Conservation (phyloP, 2,329 filamentous ascomycete species). For the Sporothrix globosa region DNA sequence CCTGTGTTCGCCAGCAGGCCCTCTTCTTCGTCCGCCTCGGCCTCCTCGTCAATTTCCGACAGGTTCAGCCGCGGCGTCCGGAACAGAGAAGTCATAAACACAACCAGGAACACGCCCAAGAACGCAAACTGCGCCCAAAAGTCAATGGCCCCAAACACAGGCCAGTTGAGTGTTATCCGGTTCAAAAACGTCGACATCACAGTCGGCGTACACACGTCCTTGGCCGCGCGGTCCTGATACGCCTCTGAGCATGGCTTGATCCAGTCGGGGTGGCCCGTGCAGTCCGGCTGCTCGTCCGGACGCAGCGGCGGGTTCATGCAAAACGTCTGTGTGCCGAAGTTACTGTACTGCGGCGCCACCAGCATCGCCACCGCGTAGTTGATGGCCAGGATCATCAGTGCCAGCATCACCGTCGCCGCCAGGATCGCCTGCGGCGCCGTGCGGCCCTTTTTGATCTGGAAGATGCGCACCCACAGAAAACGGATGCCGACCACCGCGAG, state of each 20-base stretch:
- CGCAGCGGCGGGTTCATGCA: slow-evolving; percentile 72
- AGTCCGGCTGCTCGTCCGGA: slow-evolving; percentile 72
- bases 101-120: slow-evolving; percentile 77
- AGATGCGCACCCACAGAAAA: slow-evolving; percentile 93
- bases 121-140: slow-evolving; percentile 98
- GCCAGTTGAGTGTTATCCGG: slow-evolving; percentile 88
- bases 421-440: slow-evolving; percentile 91
- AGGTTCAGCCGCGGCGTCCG: slow-evolving; percentile 77
- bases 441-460: slow-evolving; percentile 84
- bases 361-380: slow-evolving; percentile 94
- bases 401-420: slow-evolving; percentile 86
- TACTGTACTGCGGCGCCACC: slow-evolving; percentile 93
- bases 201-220: slow-evolving; percentile 84
- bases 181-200: slow-evolving; percentile 93
- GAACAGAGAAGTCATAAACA: slow-evolving; percentile 79
- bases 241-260: slow-evolving; percentile 82
- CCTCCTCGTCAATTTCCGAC: slow-evolving; percentile 80
- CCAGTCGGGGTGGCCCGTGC: slow-evolving; percentile 68
- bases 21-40: slow-evolving; percentile 91
- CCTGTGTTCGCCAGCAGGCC: slow-evolving; percentile 83
- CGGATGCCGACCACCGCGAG: slow-evolving; percentile 87
- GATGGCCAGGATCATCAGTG: slow-evolving; percentile 83
- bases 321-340: slow-evolving; percentile 91
- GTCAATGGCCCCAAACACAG: slow-evolving; percentile 87
- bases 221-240: slow-evolving; percentile 69